Percentiles rank a stretch among this genome's conserved stretches.
phyloP scores from a whole-genome alignment of 148 eudicot genomes.

The Cornus suecica region DNA sequence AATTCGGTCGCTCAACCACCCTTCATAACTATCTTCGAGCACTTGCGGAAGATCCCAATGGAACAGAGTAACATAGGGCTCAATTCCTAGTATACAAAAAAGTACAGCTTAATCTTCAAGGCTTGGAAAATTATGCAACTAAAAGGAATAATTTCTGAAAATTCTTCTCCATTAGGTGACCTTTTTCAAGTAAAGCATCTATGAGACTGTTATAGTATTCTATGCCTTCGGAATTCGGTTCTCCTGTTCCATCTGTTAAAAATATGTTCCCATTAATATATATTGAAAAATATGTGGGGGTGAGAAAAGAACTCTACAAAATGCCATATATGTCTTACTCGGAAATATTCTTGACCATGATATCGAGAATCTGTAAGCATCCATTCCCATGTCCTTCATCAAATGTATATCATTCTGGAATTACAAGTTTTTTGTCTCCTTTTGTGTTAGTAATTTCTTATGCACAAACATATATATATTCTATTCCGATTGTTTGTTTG shows the following conservation, averaged over 20 bases:
- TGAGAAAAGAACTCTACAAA: neutral
- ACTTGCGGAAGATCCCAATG: slow-evolving; percentile 99
- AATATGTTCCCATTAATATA: neutral
- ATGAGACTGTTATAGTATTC: slow-evolving; percentile 78
- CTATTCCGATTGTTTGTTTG: neutral
- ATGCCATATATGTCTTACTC: slow-evolving; percentile 37
- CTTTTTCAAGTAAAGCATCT: slow-evolving; percentile 75
- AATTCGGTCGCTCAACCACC: slow-evolving; percentile 68
- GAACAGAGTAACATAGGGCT: slow-evolving; percentile 82
- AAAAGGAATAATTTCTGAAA: neutral
- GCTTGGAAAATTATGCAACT: neutral
- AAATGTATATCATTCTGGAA: slow-evolving; percentile 74
- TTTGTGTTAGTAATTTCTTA: neutral
- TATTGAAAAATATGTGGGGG: neutral
- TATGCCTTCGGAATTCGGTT: slow-evolving; percentile 82
- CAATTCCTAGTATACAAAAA: slow-evolving; percentile 56
- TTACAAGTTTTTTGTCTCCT: neutral
- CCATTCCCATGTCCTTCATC: slow-evolving; percentile 95
- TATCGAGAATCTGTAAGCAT: slow-evolving; percentile 95
- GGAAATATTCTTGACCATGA: slow-evolving; percentile 97
- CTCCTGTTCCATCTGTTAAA: slow-evolving; percentile 83
- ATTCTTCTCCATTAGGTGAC: slow-evolving; percentile 25
- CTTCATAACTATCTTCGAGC: slow-evolving; percentile 83
- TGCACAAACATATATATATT: neutral
- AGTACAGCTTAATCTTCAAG: slow-evolving; percentile 3